Conservation (phyloP, 768 basidiomycete genomes). For the Naematelia aurantialba region DNA sequence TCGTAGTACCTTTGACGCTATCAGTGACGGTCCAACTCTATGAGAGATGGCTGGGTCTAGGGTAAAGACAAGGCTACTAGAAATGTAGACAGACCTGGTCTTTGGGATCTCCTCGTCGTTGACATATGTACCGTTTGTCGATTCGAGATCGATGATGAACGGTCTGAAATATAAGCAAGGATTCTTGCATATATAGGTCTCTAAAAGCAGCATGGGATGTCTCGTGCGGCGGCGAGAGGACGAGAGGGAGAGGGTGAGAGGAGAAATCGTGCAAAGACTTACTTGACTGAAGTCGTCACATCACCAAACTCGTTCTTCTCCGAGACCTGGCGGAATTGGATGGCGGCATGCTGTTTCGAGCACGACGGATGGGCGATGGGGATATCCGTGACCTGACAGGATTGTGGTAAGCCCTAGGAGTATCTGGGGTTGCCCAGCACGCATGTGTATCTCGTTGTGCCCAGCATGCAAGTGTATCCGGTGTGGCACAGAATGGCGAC, state of each 20-base stretch:
- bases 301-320: constrained; percentile 84
- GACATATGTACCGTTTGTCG: constrained; percentile 92
- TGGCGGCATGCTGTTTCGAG: constrained; percentile 96
- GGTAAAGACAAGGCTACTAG: too few species aligned
- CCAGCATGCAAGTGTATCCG: too few species aligned
- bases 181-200: too few species aligned
- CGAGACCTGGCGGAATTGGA: constrained; percentile 86
- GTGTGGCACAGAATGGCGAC: constrained; percentile 37
- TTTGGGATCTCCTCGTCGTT: constrained; percentile 81
- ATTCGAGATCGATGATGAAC: constrained; percentile 95
- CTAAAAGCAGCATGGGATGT: too few species aligned
- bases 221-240: neutral
- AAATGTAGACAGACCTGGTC: constrained; percentile 61
- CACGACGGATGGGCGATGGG: constrained; percentile 92
- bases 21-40: neutral
- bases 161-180: constrained; percentile 58
- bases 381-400: constrained; percentile 58
- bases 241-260: neutral
- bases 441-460: too few species aligned
- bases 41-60: too few species aligned
- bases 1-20: constrained; percentile 33
- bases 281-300: constrained; percentile 79
- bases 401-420: too few species aligned
- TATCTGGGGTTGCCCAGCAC: too few species aligned
- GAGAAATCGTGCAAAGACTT: constrained; percentile 43